Evolutionary conservation across 768 basidiomycete species (phyloP), one percentile per base, ranked within the genome.

Genomic region (Tulasnella sp.): DNA sequence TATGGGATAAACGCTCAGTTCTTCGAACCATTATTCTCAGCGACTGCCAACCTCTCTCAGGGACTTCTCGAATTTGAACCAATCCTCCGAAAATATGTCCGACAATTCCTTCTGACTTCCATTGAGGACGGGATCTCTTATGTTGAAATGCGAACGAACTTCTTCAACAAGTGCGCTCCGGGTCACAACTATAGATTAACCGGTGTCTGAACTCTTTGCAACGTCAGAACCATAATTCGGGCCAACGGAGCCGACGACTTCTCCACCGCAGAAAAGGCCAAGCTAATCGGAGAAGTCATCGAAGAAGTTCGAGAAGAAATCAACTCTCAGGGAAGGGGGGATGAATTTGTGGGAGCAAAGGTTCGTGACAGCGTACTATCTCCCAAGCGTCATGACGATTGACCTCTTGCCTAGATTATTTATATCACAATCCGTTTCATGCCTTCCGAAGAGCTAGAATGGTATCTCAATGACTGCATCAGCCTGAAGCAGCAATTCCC

Each of bases 401-500:
- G n/a, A n/a, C n/a, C n/a, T n/a, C 42, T 44, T 44, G 42, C 46
- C 1, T 77, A 93, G 91, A 88, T 94, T 70, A 93, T 94, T 77
- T 93, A 93, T 81, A 86, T 88, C 5, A 91, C 91, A 0, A 81
- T 92, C 69, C 88, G 90, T 39, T 84, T 87, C 79, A 86, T 91
- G 67, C 85, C 87, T 0, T 83, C 85, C 11, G 89, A 91, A 70
- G 88, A 89, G 78, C 82, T 94, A 18, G 87, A 88, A 39, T 89
- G 87, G 88, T 90, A 90, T 82, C 83, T 90, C n/a, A 90, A 92
- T 77, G 93, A 94, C 80, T 92, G 93, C 80, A 88, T 94, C 74
- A 84, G 85, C 10, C 85, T 94, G 79, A 93, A 93, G 83, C 88
- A 91, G 82, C 88, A 89, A 77, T 93, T 92, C 81, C 92, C 92